A percentile compares a stretch with the other conserved stretches of the same genome.
Conservation (phyloP, 1,284 basidiomycete genomes). For the Irpex sp. region DNA sequence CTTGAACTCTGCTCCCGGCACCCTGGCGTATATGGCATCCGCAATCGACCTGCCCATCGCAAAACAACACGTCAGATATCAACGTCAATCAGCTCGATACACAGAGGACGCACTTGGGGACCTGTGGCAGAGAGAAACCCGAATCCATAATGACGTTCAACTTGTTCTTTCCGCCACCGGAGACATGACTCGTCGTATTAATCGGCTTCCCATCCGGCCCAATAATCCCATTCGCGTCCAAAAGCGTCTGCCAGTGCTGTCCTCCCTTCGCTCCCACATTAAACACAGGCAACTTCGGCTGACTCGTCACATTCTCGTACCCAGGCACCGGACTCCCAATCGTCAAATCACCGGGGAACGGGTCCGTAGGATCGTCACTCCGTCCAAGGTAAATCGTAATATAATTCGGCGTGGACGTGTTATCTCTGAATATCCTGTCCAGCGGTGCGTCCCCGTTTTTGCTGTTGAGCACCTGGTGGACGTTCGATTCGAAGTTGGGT, state of each 20-base stretch:
- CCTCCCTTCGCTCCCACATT: constrained; percentile 17
- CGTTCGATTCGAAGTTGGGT: constrained; percentile 28
- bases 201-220: constrained; percentile 41
- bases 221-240: constrained; percentile 33
- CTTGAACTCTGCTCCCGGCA: constrained; percentile 44
- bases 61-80: too few species aligned
- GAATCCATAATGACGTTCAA: constrained; percentile 60
- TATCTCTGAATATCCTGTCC: constrained; percentile 57
- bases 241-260: constrained; percentile 34
- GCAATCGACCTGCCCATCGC: constrained; percentile 33
- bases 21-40: constrained; percentile 48
- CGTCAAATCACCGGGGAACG: constrained; percentile 33
- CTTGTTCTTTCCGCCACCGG: constrained; percentile 37
- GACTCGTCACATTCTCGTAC: constrained; percentile 28
- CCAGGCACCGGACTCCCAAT: constrained; percentile 28
- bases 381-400: constrained; percentile 43
- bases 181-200: constrained; percentile 31
- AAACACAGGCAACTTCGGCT: constrained; percentile 30
- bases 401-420: constrained; percentile 49
- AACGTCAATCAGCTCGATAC: too few species aligned
- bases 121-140: constrained; percentile 64
- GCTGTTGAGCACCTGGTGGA: constrained; percentile 21
- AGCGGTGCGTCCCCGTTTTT: constrained; percentile 43
- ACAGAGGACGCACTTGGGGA: constrained; percentile 39
- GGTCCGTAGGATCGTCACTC: constrained; percentile 25